phyloP scores from a whole-genome alignment of 2,329 filamentous ascomycete genomes.

The Pseudopithomyces maydicus region DNA sequence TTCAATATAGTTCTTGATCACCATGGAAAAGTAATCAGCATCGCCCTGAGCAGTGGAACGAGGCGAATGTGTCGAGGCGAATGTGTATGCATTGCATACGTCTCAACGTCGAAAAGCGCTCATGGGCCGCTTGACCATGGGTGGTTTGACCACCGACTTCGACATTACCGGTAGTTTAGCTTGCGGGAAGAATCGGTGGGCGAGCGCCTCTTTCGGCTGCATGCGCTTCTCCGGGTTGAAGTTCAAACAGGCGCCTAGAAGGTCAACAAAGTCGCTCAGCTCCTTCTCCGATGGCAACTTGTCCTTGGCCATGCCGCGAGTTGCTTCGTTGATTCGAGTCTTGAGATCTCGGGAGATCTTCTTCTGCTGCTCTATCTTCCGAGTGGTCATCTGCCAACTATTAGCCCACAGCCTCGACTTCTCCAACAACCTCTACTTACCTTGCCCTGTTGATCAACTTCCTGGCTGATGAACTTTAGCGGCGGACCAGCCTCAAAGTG shows the following conservation, averaged over 20 bases:
- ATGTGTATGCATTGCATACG: too few relatives aligned
- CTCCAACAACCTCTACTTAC: slow-evolving; percentile 20
- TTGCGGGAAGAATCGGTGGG: slow-evolving; percentile 80
- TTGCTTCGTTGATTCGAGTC: slow-evolving; percentile 73
- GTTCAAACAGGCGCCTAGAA: slow-evolving; percentile 85
- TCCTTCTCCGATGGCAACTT: slow-evolving; percentile 68
- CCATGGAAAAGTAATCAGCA: neutral
- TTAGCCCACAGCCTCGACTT: slow-evolving; percentile 13
- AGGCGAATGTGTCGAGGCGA: neutral
- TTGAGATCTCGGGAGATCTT: slow-evolving; percentile 73
- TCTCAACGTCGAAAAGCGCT: slow-evolving; percentile 2
- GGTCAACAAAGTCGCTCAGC: slow-evolving; percentile 80
- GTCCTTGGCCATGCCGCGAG: slow-evolving; percentile 72
- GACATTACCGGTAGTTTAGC: slow-evolving; percentile 27
- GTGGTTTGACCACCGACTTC: slow-evolving; percentile 30
- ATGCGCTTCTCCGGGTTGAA: slow-evolving; percentile 93
- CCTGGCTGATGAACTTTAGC: slow-evolving; percentile 77
- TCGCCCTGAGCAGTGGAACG: neutral
- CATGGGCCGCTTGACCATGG: slow-evolving; percentile 15
- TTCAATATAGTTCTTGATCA: neutral
- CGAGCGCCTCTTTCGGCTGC: slow-evolving; percentile 82
- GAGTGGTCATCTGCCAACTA: slow-evolving; percentile 63
- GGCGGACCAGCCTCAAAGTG: slow-evolving; percentile 61
- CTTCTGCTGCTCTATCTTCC: slow-evolving; percentile 66
- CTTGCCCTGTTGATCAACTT: slow-evolving; percentile 63